Evolutionary conservation across 805 yeast genomes (phyloP), one percentile per base, ranked within the genome.

Genomic region (Pachysolen tannophilus): DNA sequence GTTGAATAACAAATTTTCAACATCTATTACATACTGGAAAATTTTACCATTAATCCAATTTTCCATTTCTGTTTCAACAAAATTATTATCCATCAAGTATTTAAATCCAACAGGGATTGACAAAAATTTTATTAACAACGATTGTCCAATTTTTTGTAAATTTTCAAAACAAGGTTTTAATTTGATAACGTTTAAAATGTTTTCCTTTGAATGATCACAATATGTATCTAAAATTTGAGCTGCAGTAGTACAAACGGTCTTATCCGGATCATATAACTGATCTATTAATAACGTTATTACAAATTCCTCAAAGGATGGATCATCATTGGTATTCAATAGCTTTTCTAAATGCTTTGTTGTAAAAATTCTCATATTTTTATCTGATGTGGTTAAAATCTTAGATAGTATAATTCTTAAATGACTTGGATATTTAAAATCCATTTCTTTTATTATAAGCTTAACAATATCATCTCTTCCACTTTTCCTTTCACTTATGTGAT

Each of bases 61-160:
- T 26, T 67, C 71, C 65, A 87, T 72, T 47, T 84, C 88, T 9
- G 55, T 58, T 35, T 74, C 75, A 16, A 85, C 68, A 47, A 75
- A 78, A 32, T 81, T 75, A 26, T 70, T 58, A 11, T 67, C 72
- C 26, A 68, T 64, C 33, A 85, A 58, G 43, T 78, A 80, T 26
- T 65, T 65, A 53, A 83, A 85, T 0, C 97, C 98, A 8, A 58
- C 50, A 0, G 85, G 60, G 0, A 80, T 72, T 4, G 82, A 69
- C 33, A 90, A 58, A 38, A 86, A 69, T 35, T 76, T 70, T 46
- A 79, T 62, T 34, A 85, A 55, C 21, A 88, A 55, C 0, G 75
- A 44, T 13, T 47, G 46, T 1, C 75, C 75, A 9, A 46, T 44
- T 9, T 35, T 35, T 3, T 55, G 35, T 45, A 49, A 26, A 53